Evolutionary conservation across 2,329 filamentous ascomycete genomes (phyloP), one percentile per base, ranked within the genome.

Genomic region (Trichoderma sp.): DNA sequence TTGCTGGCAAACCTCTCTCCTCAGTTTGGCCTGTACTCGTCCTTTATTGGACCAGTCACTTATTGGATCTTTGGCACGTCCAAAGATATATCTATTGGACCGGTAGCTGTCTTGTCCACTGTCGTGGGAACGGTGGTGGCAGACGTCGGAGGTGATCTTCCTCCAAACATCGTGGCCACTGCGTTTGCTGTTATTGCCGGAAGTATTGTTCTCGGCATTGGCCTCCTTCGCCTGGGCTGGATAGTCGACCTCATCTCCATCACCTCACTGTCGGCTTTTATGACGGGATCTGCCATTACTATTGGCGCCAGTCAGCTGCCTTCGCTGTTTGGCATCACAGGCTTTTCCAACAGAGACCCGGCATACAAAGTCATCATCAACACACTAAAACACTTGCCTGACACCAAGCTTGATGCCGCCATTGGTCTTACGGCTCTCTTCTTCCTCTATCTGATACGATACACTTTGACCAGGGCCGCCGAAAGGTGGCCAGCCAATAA

Each of bases 51-150:
- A 68, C 95, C 97, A 18, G 84, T 98, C 77, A 89, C 98, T 77
- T 99, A 99, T 85, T 98, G 96, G 96, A 93, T 98, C 82, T 98
- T 98, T 81, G 97, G 95, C 41, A 99, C 97, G 0, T 98, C 96
- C 16, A 99, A 98, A 83, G 96, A 99, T 84, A 98, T 99, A 81
- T 98, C 96, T 11, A 98, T 98, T 75, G 96, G 96, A 18, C 96
- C 96, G 38, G 97, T 98, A 66, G 97, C 97, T 50, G 97, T 98
- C 79, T 93, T 98, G 89, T 98, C 95, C 1, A 97, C 94, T 4
- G 89, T 99, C 18, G 93, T 94, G 3, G 97, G 97, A 62, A 93
- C 93, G 71, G 92, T 98, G 68, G 92, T 98, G 63, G 83, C 89
- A 60, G 89, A 92, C 50, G 91, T 94, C 59, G 83, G 87, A 4